Conservation (phyloP, 768 basidiomycete genomes). For the Pleurotus tuber-regium region DNA sequence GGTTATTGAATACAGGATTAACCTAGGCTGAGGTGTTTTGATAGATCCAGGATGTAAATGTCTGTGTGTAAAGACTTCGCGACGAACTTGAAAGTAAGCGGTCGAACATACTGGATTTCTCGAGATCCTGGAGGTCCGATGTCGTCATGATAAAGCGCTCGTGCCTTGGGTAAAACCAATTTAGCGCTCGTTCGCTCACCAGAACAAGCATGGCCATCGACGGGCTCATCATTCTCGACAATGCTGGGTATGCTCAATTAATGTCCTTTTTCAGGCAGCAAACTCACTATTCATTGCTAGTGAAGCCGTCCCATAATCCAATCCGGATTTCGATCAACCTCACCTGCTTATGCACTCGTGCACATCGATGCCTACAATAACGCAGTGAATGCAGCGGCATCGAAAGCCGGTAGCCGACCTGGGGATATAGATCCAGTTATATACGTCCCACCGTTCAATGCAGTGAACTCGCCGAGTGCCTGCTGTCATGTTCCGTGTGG, state of each 20-base stretch:
- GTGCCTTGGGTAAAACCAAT: too few species aligned
- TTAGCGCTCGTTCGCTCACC: not conserved
- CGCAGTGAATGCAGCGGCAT: conserved; percentile 53
- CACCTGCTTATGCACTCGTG: conserved; percentile 75
- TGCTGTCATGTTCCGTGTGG: conserved; percentile 81
- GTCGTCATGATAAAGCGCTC: too few species aligned
- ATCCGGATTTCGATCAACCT: conserved; percentile 81
- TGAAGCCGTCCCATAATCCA: conserved; percentile 78
- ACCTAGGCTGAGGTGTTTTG: not conserved
- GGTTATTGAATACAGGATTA: too few species aligned
- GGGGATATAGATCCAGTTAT: conserved; percentile 73
- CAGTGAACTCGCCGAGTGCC: conserved; percentile 55
- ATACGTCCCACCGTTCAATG: conserved; percentile 52
- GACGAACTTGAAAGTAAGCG: not conserved
- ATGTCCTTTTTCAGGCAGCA: conserved; percentile 7
- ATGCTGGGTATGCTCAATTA: conserved; percentile 51
- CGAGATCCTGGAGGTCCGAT: too few species aligned
- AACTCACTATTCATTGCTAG: conserved; percentile 15
- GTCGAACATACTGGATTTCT: conserved; percentile 9
- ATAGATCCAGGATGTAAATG: not conserved
- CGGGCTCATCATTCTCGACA: conserved; percentile 78
- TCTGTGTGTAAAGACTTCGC: not conserved
- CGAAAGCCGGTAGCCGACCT: conserved; percentile 26
- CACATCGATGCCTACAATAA: conserved; percentile 85
- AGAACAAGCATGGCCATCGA: conserved; percentile 63